Evolutionary conservation across 1,284 basidiomycete genomes (phyloP).

Genomic region (Vanrija pseudolonga): DNA sequence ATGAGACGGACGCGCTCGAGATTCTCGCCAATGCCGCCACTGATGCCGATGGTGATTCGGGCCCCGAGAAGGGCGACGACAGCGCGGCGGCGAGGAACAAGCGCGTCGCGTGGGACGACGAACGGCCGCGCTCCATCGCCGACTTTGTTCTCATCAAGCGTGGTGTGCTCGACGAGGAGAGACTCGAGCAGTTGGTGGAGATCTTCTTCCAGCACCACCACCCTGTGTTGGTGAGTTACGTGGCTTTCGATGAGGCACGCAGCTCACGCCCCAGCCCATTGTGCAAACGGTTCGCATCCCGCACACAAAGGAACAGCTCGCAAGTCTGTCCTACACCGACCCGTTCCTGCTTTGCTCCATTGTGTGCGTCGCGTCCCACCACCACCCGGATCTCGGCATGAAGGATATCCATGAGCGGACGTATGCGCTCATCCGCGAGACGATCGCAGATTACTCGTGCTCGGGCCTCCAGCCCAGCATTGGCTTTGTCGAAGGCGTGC

Average conservation of each 20-base stretch:
- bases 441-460: conserved; percentile 41
- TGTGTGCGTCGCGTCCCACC: conserved; percentile 45
- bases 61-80: conserved; percentile 16
- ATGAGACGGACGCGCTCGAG: conserved; percentile 49
- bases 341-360: conserved; percentile 46
- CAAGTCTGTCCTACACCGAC: conserved; percentile 39
- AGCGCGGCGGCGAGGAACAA: background rate
- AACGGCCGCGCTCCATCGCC: conserved; percentile 16
- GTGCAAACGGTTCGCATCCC: conserved; percentile 48
- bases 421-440: conserved; percentile 39
- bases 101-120: conserved; percentile 21
- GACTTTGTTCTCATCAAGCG: conserved; percentile 43
- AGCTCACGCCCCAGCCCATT: conserved; percentile 36
- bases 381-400: conserved; percentile 33
- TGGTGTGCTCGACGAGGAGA: conserved; percentile 34
- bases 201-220: conserved; percentile 46
- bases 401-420: conserved; percentile 35
- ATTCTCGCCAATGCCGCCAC: conserved; percentile 49
- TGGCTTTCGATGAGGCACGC: background rate
- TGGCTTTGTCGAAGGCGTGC: conserved; percentile 49
- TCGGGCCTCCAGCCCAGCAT: conserved; percentile 45
- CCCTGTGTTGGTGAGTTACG: conserved; percentile 40
- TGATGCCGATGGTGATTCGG: conserved; percentile 20
- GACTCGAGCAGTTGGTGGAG: conserved; percentile 37
- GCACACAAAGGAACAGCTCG: conserved; percentile 37